These are phyloP conservation scores for Fusarium sp. DNA, from an alignment of 2,329 filamentous ascomycete genomes.

Conservation along the genomic window DNA sequence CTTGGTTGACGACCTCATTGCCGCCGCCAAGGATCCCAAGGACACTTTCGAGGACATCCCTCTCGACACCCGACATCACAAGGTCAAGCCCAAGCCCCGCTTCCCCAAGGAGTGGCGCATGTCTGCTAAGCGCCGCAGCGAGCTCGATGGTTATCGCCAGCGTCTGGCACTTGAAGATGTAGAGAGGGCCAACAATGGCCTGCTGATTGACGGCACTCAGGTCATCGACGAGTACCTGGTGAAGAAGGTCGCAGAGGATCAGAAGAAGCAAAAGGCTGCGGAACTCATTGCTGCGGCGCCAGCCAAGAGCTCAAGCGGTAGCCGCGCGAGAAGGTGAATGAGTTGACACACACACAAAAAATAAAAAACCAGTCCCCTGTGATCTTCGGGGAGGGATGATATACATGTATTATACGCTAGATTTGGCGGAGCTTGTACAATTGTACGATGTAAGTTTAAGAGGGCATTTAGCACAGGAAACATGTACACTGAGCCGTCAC, in stretches of 20 bases:
- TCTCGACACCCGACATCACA: constrained; percentile 86
- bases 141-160: constrained; percentile 70
- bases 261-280: constrained; percentile 47
- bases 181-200: constrained; percentile 60
- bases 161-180: constrained; percentile 63
- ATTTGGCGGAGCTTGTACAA: constrained; percentile 38
- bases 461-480: constrained; percentile 32
- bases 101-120: constrained; percentile 89
- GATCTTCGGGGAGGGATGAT: constrained; percentile 18
- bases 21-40: constrained; percentile 76
- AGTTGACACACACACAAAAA: not conserved
- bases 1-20: constrained; percentile 75
- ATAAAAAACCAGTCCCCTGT: constrained; percentile 1
- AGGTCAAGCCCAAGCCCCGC: constrained; percentile 69
- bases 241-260: constrained; percentile 48
- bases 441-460: constrained; percentile 43
- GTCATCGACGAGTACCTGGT: constrained; percentile 54
- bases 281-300: constrained; percentile 45
- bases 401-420: constrained; percentile 42
- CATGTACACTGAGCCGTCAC: constrained; percentile 35
- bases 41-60: constrained; percentile 92
- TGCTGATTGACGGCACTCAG: constrained; percentile 66
- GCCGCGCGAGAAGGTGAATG: constrained; percentile 39
- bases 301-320: constrained; percentile 28
- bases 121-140: constrained; percentile 71